Base-by-base conservation (phyloP, 2,329 filamentous ascomycete species). In the Sarocladiaceae sp. region DNA sequence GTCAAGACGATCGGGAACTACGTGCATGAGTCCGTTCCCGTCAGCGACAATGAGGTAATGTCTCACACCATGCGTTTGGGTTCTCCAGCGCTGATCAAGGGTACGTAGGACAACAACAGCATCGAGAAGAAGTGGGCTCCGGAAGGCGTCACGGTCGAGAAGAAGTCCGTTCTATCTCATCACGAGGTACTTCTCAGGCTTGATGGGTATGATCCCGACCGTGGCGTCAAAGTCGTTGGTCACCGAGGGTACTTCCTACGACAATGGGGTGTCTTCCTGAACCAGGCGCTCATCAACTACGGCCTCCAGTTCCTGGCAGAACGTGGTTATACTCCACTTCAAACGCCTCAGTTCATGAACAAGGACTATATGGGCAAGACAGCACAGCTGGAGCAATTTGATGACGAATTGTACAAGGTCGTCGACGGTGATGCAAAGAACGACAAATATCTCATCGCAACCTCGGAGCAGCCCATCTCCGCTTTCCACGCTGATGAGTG, bases 381-480 rank as follows among this genome's bases (percentile, higher is more conserved):
- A 0, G 93, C 93, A 2, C 93, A 98, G 68, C 80, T 98, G 20
- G 89, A 93, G 54, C 87, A 96, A 58, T 98, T 98, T 58, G 93
- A 98, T 59, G 93, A 97, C 64, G 91, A 97, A 66, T 73, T 98
- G 43, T 98, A 98, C 76, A 97, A 97, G 70, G 91, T 98, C 19
- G 82, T 91, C 19, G 85, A 85, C 61, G 86, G 88, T 47, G 88
- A 94, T 55, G 81, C 88, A 51, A 80, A 88, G 56, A 88, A 85
- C 42, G 93, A 97, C 69, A 96, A 96, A 70, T 83, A 83, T 54
- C 63, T 76, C 39, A 76, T 76, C 55, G 88, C 88, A 12, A 95
- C 89, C 47, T 93, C 86, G 21, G 93, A 98, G 65, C 93, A 98
- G 66, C 93, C 93, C 16, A 83, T 98, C 59, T 95, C 88, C 20